Conservation (phyloP, 2,329 filamentous ascomycete genomes). For the Zarea fungicola region DNA sequence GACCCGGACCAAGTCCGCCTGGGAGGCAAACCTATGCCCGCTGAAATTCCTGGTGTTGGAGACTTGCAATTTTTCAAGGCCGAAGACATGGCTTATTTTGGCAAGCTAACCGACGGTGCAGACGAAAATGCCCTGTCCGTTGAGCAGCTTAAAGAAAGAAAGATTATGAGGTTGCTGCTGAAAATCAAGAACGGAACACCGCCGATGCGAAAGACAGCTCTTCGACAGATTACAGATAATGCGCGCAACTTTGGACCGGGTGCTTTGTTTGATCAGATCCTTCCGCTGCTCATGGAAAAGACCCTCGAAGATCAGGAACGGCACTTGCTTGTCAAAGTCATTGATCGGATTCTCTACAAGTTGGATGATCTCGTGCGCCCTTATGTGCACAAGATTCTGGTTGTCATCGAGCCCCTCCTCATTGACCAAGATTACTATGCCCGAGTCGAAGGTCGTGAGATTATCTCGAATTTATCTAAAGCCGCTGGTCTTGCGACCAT, state of each 20-base stretch:
- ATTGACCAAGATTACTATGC: conserved; percentile 99
- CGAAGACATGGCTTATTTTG: conserved; percentile 98
- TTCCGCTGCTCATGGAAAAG: conserved; percentile 97
- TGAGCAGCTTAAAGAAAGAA: conserved; percentile 93
- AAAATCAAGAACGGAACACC: conserved; percentile 99
- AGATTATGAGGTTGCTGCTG: conserved; percentile 93
- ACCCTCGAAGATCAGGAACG: conserved; percentile 96
- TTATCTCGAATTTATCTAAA: conserved; percentile 96
- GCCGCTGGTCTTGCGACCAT: conserved; percentile 95
- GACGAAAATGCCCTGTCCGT: conserved; percentile 90
- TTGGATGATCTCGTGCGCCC: conserved; percentile 93
- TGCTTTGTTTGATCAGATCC: conserved; percentile 92
- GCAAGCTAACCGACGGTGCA: conserved; percentile 89
- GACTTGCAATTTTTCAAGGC: conserved; percentile 98
- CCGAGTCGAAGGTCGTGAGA: conserved; percentile 94
- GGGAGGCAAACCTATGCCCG: conserved; percentile 85
- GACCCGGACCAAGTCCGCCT: conserved; percentile 80
- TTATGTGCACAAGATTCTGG: conserved; percentile 96
- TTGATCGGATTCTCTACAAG: conserved; percentile 97
- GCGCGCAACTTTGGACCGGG: conserved; percentile 93
- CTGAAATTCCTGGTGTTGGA: conserved; percentile 91
- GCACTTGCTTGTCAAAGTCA: conserved; percentile 97
- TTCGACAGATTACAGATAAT: conserved; percentile 96
- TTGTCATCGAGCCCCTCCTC: conserved; percentile 97
- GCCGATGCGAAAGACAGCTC: conserved; percentile 95